Base-by-base conservation (phyloP, 805 yeast genomes). In the Kazachstania bromeliacearum region DNA sequence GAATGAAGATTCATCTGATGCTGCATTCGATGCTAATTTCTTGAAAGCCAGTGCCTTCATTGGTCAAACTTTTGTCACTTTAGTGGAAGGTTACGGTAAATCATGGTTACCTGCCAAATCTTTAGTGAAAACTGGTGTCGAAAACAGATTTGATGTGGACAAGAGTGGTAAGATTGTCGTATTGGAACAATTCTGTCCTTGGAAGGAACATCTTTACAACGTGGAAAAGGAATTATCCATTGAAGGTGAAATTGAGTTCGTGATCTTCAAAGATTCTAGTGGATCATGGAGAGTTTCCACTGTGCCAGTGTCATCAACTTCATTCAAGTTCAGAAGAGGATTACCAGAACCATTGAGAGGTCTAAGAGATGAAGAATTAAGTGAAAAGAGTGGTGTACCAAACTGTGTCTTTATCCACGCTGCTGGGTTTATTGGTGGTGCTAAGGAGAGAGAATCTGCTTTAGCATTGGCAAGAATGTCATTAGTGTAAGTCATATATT, bases 361-460 rank as follows among this genome's bases (percentile, higher is more conserved):
- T n/a, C 64, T 88, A 32, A 77, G 98, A 57, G 98, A 92, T 56
- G 89, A 83, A 21, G 82, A 68, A 27, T 70, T 92, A 47, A 73
- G 82, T 46, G 66, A 76, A 45, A 64, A 71, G 46, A 67, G 85
- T 24, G 96, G 94, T n/a, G 73, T 92, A 37, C 77, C 74, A 22
- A 95, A 84, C 7, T 84, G 96, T 56, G 75, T 88, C 15, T 92
- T 92, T 55, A 77, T 92, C 39, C 98, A 92, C 51, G 96, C 97
- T 30, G 84, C 95, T 28, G 97, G 98, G 0, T 92, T 92, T 62
- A 92, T 92, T 52, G 98, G 98, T 31, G 98, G 98, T 36, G 85
- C 89, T 38, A 69, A 77, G 53, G 71, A 94, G 17, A 65, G 69
- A 44, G 96, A 85, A 35, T 81, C 83, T 22, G 96, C 79, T 10